phyloP scores from a whole-genome alignment of 2,329 filamentous ascomycete species.

The Sporothrix euskadiensis region DNA sequence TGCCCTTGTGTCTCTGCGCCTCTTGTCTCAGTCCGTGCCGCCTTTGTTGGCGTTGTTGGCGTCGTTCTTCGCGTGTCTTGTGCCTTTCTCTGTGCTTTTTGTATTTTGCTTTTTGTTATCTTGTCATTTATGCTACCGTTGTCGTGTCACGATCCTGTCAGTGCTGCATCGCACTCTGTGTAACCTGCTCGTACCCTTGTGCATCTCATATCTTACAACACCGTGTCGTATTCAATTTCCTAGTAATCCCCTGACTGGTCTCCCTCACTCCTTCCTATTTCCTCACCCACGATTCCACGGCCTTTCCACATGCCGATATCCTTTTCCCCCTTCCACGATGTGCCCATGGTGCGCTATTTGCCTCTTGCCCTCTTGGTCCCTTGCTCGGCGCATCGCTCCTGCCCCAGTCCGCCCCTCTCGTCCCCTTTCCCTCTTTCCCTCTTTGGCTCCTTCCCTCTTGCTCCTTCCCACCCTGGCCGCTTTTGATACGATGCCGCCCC shows the following conservation, averaged over 20 bases:
- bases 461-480: slow-evolving; percentile 14
- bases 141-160: background rate
- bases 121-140: background rate
- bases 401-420: background rate
- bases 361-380: slow-evolving; percentile 8
- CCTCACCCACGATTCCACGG: background rate
- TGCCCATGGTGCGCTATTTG: slow-evolving; percentile 12
- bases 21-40: slow-evolving; percentile 8
- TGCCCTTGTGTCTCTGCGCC: background rate
- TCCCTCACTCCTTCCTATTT: background rate
- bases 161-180: slow-evolving; percentile 5
- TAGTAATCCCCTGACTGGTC: background rate
- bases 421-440: background rate
- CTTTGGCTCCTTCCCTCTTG: slow-evolving; percentile 8
- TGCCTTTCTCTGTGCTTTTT: background rate
- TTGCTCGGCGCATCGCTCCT: slow-evolving; percentile 13
- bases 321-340: background rate
- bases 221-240: background rate
- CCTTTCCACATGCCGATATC: slow-evolving; percentile 2
- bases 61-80: slow-evolving; percentile 4
- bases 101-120: background rate
- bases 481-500: slow-evolving; percentile 26
- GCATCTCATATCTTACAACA: slow-evolving; percentile 13
- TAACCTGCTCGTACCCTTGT: background rate
- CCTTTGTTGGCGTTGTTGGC: background rate